Evolutionary conservation across 164 flowering plant species (phyloP).

Genomic region (Macadamia integrifolia): DNA sequence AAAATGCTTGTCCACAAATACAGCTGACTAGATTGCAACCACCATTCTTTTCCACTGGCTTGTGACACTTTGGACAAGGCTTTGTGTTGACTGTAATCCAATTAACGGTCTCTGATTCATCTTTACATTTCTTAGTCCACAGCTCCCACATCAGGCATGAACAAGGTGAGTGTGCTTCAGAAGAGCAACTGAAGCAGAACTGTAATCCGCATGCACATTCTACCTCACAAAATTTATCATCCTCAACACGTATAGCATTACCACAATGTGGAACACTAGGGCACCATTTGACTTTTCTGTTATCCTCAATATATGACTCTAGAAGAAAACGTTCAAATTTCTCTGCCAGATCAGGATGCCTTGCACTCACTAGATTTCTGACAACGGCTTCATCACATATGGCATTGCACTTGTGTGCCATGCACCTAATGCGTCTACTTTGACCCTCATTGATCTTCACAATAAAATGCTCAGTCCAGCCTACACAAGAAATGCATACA

Average conservation of each 20-base stretch:
- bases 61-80: constrained; percentile 61
- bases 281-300: constrained; percentile 63
- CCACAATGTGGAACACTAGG: constrained; percentile 78
- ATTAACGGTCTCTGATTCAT: constrained; percentile 54
- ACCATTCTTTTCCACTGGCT: constrained; percentile 64
- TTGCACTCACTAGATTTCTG: constrained; percentile 48
- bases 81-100: constrained; percentile 61
- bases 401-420: constrained; percentile 83
- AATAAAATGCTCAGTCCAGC: constrained; percentile 75
- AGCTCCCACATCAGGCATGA: constrained; percentile 66
- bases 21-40: constrained; percentile 57
- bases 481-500: constrained; percentile 13
- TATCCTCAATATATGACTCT: constrained; percentile 62
- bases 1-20: constrained; percentile 53
- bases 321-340: constrained; percentile 56
- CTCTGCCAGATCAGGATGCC: constrained; percentile 41
- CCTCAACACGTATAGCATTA: constrained; percentile 63
- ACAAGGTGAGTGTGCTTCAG: constrained; percentile 65
- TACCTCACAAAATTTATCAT: constrained; percentile 50
- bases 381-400: constrained; percentile 77
- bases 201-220: constrained; percentile 59
- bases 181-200: constrained; percentile 57
- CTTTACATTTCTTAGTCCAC: constrained; percentile 51
- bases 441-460: constrained; percentile 82
- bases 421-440: constrained; percentile 81